These are phyloP conservation scores for Alternaria arbusti DNA, from an alignment of 2,329 filamentous ascomycete genomes.

Conservation along the genomic window DNA sequence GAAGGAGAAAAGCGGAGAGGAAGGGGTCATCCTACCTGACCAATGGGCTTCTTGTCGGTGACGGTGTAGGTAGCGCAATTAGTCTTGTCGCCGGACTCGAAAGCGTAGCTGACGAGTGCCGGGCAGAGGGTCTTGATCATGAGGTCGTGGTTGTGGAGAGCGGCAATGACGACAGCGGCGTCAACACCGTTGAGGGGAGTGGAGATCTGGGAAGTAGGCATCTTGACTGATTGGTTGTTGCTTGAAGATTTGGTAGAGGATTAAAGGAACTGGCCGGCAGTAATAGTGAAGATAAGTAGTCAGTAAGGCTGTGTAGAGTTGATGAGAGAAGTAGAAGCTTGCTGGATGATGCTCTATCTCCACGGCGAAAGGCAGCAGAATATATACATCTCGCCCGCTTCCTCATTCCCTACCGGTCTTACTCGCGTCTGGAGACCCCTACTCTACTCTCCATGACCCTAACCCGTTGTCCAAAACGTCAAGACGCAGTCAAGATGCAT, in stretches of 20 bases:
- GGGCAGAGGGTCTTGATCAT: constrained; percentile 51
- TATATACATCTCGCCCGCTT: constrained; percentile 3
- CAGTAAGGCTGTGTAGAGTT: background rate
- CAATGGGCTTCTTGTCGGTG: constrained; percentile 50
- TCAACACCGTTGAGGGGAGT: constrained; percentile 40
- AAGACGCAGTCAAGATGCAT: constrained; percentile 11
- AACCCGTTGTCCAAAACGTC: constrained; percentile 8
- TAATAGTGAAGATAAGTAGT: background rate
- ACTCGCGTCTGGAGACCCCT: background rate
- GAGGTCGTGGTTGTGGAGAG: constrained; percentile 49
- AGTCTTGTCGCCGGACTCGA: constrained; percentile 41
- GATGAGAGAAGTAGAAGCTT: constrained; percentile 9
- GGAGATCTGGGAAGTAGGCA: constrained; percentile 48
- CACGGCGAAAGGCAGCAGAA: constrained; percentile 1
- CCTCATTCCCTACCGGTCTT: background rate
- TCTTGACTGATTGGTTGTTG: constrained; percentile 19
- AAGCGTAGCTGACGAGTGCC: constrained; percentile 40
- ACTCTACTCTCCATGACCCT: background rate
- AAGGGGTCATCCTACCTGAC: constrained; percentile 31
- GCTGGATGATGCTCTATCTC: constrained; percentile 3
- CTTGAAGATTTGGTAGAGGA: background rate
- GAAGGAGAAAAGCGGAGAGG: background rate
- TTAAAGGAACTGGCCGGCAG: constrained; percentile 4
- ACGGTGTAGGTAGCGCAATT: constrained; percentile 43
- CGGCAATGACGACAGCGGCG: constrained; percentile 36